Base-by-base conservation (phyloP, 2,329 filamentous ascomycete genomes). In the Conoideocrella luteorostrata region DNA sequence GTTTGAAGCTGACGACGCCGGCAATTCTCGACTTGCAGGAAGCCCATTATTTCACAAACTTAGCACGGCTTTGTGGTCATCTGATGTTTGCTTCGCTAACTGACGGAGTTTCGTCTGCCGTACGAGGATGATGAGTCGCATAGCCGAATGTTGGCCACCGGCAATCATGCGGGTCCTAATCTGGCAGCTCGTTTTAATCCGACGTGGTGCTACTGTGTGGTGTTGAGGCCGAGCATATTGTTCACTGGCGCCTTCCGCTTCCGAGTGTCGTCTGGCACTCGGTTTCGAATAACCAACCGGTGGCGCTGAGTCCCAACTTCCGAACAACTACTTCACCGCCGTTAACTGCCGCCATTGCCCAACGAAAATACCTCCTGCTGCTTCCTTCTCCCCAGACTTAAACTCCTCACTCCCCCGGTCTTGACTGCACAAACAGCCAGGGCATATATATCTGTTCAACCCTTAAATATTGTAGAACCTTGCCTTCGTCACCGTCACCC, bases 1-100 rank as follows among this genome's bases (percentile, higher is more conserved):
- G 17, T 12, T 28, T 32, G 38, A 39, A 12, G 24, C 17, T 30
- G 38, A 39, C 38, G 38, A 39, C 38, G 38, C 18, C 26, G 5
- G 7, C 26, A n/a, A 22, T n/a, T n/a, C 10, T 40, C 11, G 26
- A 11, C 12, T 40, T 13, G 38, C 18, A 9, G 15, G 18, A 39
- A 15, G 15, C 23, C 22, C 22, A 23, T 37, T 22, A 4, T 17
- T 18, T 17, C 22, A 29, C 7, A 7, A 5, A 11, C 12, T 4
- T 20, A 7, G n/a, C 34, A 21, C 7, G 12, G 23, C 11, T 5
- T 24, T 36, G 20, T 9, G 6, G 20, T 21, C 21, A 7, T 13
- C n/a, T n/a, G n/a, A 24, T 36, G 34, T 36, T 36, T 36, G 34
- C 34, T 23, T 23, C 11, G 34, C 7, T 10, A 36, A 23, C 6